These are phyloP conservation scores for Angomonas ambiguus DNA, from an alignment of 208 protist genomes.

Conservation along the genomic window DNA sequence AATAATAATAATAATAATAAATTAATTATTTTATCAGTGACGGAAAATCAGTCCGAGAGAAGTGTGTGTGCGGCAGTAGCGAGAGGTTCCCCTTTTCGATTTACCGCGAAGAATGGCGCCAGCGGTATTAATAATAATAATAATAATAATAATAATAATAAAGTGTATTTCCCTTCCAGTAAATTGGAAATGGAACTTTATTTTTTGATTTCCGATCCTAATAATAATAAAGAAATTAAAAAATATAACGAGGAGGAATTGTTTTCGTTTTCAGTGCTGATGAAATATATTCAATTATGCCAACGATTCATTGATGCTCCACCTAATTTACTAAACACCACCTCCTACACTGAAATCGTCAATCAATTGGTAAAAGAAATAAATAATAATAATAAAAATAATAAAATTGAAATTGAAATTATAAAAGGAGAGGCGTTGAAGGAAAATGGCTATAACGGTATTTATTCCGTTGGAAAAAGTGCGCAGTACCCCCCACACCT, in stretches of 20 bases:
- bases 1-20: constrained; percentile 2
- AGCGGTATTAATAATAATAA: not conserved
- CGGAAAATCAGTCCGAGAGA: not conserved
- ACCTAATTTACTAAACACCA: constrained; percentile 63
- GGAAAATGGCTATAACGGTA: constrained; percentile 62
- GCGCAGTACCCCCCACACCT: constrained; percentile 65
- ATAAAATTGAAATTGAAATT: constrained; percentile 27
- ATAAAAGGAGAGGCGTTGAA: constrained; percentile 69
- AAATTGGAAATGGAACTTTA: no score
- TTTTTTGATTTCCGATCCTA: no score
- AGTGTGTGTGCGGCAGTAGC: not conserved
- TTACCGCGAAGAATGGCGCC: not conserved
- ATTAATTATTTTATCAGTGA: not conserved
- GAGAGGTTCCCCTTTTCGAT: not conserved
- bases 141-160: not conserved
- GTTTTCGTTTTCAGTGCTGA: constrained; percentile 32
- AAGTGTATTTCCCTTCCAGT: not conserved
- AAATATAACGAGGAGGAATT: constrained; percentile 60
- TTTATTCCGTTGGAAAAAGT: constrained; percentile 72
- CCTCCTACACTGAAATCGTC: constrained; percentile 66
- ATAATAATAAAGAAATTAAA: no score
- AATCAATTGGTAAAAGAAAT: constrained; percentile 2
- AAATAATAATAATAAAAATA: constrained; percentile 4
- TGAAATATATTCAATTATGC: constrained; percentile 67
- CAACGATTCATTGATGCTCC: constrained; percentile 84